Conservation (phyloP, 192 early-diverging fungal genomes). For the Coemansia furcata region DNA sequence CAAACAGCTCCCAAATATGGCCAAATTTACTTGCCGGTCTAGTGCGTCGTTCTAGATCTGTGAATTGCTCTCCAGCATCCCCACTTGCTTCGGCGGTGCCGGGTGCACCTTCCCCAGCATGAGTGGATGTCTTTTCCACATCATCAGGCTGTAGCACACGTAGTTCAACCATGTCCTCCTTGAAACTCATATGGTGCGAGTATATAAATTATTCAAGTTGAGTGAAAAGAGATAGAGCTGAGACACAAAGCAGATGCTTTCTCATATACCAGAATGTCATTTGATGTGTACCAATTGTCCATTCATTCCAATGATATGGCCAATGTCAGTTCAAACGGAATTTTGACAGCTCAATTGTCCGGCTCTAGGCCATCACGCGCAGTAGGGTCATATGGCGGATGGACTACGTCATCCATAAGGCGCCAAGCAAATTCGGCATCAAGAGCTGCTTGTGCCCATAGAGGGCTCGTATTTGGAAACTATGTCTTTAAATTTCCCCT, state of each 20-base stretch:
- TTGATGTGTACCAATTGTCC: neutral
- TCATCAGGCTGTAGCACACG: neutral
- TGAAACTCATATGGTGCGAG: neutral
- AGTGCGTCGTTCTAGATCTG: neutral
- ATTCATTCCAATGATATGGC: neutral
- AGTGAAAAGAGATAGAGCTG: no score
- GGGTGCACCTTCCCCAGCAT: neutral
- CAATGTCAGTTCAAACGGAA: neutral
- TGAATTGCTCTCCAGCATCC: neutral
- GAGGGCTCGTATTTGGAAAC: neutral
- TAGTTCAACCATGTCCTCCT: neutral
- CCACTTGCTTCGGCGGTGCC: neutral
- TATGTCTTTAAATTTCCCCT: neutral
- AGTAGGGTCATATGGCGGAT: neutral
- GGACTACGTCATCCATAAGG: neutral
- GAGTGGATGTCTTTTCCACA: neutral
- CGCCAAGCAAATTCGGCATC: neutral
- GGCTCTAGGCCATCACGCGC: neutral
- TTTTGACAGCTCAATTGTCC: neutral
- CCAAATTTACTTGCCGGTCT: neutral
- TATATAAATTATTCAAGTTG: no score
- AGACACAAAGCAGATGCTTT: no score
- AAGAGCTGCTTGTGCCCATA: neutral
- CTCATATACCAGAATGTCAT: no score
- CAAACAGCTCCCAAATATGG: constrained; percentile 34